Evolutionary conservation across 768 basidiomycete genomes (phyloP).

Genomic region (Roridomyces roridus): DNA sequence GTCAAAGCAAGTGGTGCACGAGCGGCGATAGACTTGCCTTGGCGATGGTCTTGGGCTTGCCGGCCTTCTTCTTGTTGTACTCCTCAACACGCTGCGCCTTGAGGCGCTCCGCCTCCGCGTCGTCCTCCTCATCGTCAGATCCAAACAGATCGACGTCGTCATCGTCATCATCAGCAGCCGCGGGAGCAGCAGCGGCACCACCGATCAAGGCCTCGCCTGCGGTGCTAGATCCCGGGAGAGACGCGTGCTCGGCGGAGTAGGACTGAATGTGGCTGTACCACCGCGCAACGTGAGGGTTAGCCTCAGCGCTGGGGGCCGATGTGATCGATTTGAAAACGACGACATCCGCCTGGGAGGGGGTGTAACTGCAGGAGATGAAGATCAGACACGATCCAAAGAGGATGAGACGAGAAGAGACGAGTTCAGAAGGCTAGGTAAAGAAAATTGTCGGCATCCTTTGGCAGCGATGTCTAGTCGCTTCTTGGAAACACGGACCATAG

Average conservation of each 20-base stretch:
- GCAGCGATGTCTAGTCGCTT: constrained; percentile 92
- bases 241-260: constrained; percentile 76
- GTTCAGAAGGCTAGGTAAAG: constrained; percentile 41
- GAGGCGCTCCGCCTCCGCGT: constrained; percentile 84
- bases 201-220: constrained; percentile 79
- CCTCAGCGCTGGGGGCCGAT: constrained; percentile 65
- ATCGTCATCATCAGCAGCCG: constrained; percentile 70
- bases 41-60: constrained; percentile 85
- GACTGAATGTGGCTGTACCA: constrained; percentile 97
- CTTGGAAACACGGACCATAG: constrained; percentile 99
- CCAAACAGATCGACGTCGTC: constrained; percentile 89
- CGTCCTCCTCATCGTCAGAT: constrained; percentile 80
- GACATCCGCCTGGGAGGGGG: constrained; percentile 94
- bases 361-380: constrained; percentile 61
- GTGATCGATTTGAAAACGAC: constrained; percentile 84
- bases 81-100: constrained; percentile 93
- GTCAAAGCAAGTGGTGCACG: constrained; percentile 11
- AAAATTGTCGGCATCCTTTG: constrained; percentile 70
- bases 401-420: constrained; percentile 7
- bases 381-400: constrained; percentile 21
- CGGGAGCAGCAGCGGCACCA: constrained; percentile 51
- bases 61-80: constrained; percentile 93
- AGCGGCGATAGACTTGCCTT: constrained; percentile 60
- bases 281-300: constrained; percentile 77
- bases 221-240: constrained; percentile 85